These are phyloP conservation scores for Cryptosporidium baileyi DNA, from an alignment of 169 alveolate species.

Conservation along the genomic window DNA sequence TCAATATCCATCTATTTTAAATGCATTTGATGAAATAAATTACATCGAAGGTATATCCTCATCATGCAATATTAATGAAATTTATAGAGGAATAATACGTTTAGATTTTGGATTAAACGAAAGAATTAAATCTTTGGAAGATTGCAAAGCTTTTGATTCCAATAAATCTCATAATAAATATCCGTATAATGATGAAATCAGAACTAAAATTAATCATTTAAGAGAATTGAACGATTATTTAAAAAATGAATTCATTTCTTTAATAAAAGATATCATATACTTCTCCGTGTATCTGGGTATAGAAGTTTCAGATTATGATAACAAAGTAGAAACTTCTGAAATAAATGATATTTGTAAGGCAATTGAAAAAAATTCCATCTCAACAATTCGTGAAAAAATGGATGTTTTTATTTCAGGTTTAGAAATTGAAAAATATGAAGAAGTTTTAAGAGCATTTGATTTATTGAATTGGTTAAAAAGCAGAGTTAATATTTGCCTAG, in stretches of 20 bases:
- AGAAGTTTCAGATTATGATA: neutral
- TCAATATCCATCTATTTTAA: conserved; percentile 42
- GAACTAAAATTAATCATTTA: neutral
- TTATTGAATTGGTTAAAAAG: conserved; percentile 44
- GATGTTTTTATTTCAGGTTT: conserved; percentile 6
- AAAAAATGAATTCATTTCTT: conserved; percentile 19
- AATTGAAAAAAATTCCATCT: neutral
- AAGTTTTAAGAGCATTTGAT: conserved; percentile 1
- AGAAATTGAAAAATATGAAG: neutral
- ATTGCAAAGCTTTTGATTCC: neutral
- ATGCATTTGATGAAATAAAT: conserved; percentile 37
- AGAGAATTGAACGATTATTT: conserved; percentile 14
- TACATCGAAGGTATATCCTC: conserved; percentile 17
- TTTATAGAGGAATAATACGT: conserved; percentile 38
- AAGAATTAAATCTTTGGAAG: neutral
- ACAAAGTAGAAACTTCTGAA: neutral
- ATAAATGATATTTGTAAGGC: conserved; percentile 3
- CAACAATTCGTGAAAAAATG: neutral
- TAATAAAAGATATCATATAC: conserved; percentile 3
- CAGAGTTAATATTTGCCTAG: conserved; percentile 21
- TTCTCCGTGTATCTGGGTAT: conserved; percentile 52
- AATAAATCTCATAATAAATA: neutral
- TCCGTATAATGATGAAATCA: neutral
- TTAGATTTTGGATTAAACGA: conserved; percentile 14
- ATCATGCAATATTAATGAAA: conserved; percentile 11